Conservation (phyloP, 2,329 filamentous ascomycete species). For the Septoria petroselini region DNA sequence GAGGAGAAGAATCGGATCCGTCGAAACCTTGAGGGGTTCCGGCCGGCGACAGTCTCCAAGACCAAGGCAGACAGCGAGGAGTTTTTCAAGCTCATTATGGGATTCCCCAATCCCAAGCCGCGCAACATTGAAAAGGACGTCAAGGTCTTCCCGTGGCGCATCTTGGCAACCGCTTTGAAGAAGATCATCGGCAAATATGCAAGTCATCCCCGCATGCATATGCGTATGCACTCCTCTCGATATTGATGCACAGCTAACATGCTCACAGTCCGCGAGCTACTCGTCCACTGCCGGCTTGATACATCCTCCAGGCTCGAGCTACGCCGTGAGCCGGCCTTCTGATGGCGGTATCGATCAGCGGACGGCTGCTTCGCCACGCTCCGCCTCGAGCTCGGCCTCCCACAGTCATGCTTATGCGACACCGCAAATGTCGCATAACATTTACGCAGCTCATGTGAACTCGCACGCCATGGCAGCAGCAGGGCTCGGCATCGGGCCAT, state of each 20-base stretch:
- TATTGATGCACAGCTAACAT: slow-evolving; percentile 35
- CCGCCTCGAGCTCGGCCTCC: slow-evolving; percentile 35
- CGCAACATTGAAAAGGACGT: slow-evolving; percentile 99
- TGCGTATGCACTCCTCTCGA: slow-evolving; percentile 24
- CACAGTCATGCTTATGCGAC: slow-evolving; percentile 35
- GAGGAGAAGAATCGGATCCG: slow-evolving; percentile 98
- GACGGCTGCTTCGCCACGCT: slow-evolving; percentile 35
- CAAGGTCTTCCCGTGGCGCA: slow-evolving; percentile 97
- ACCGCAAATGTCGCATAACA: slow-evolving; percentile 30
- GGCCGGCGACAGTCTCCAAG: slow-evolving; percentile 89
- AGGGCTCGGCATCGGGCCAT: slow-evolving; percentile 36
- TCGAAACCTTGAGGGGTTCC: slow-evolving; percentile 90
- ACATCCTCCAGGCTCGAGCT: slow-evolving; percentile 34
- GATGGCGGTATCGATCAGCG: slow-evolving; percentile 48
- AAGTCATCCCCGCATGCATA: slow-evolving; percentile 43
- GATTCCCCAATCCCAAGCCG: slow-evolving; percentile 89
- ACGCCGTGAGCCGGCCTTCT: slow-evolving; percentile 41
- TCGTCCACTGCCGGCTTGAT: slow-evolving; percentile 59
- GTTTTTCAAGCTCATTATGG: slow-evolving; percentile 99
- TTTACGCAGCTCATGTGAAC: slow-evolving; percentile 27
- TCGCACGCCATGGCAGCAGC: slow-evolving; percentile 30
- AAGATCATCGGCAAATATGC: slow-evolving; percentile 99
- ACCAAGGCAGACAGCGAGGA: slow-evolving; percentile 87
- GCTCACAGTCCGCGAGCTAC: slow-evolving; percentile 61
- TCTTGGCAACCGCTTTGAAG: slow-evolving; percentile 79